Percentiles rank a stretch among this genome's conserved stretches.
These are phyloP conservation scores for Alternaria rosae DNA, from an alignment of 2,329 filamentous ascomycete species.

Conservation along the genomic window DNA sequence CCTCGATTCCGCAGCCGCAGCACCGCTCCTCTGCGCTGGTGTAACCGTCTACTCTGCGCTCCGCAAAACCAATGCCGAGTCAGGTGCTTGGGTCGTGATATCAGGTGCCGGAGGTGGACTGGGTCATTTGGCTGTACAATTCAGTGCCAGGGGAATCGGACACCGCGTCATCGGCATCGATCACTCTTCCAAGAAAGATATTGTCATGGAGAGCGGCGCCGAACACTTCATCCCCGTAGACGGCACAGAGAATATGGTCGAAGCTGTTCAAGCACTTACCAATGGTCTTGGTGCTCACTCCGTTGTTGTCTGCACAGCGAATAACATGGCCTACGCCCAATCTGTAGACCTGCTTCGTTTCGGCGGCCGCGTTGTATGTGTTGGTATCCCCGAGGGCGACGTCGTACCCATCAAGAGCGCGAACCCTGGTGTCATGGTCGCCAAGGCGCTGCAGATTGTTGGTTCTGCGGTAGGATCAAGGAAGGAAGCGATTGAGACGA, in stretches of 20 bases:
- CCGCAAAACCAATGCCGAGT: conserved; percentile 65
- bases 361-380: conserved; percentile 55
- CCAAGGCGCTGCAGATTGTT: conserved; percentile 54
- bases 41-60: conserved; percentile 73
- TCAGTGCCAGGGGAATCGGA: conserved; percentile 67
- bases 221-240: conserved; percentile 72
- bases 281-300: conserved; percentile 67
- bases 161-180: conserved; percentile 72
- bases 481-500: conserved; percentile 58
- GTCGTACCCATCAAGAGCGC: conserved; percentile 54
- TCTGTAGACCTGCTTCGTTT: conserved; percentile 54
- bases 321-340: conserved; percentile 56
- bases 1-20: conserved; percentile 66
- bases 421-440: conserved; percentile 51
- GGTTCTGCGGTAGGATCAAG: conserved; percentile 57
- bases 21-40: conserved; percentile 71
- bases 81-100: conserved; percentile 68
- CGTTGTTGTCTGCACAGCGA: conserved; percentile 63
- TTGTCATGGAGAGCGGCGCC: conserved; percentile 67
- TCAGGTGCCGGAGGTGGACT: conserved; percentile 66
- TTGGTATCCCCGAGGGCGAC: conserved; percentile 59
- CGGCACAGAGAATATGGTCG: conserved; percentile 58
- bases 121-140: conserved; percentile 70
- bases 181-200: conserved; percentile 68
- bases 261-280: conserved; percentile 65